Percentiles rank a stretch among this genome's conserved stretches.
phyloP scores from a whole-genome alignment of 1,284 basidiomycete genomes.

The Ganoderma leucocontextum region DNA sequence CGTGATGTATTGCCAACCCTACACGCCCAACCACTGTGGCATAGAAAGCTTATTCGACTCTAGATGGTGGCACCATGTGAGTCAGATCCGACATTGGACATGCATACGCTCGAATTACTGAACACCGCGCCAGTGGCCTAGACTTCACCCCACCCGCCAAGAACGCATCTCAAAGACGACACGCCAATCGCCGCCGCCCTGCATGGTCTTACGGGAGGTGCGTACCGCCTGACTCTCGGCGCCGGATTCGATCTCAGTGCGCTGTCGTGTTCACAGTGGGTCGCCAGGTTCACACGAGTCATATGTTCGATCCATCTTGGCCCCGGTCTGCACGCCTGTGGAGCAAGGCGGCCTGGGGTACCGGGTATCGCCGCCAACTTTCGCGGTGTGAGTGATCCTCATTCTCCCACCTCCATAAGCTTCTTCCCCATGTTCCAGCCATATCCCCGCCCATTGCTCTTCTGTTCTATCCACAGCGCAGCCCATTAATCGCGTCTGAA shows the following conservation, averaged over 20 bases:
- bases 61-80: slow-evolving; percentile 78
- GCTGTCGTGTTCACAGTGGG: slow-evolving; percentile 21
- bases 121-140: slow-evolving; percentile 60
- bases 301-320: slow-evolving; percentile 85
- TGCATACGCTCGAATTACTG: slow-evolving; percentile 4
- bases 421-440: no score
- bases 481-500: no score
- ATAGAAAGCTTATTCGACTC: slow-evolving; percentile 64
- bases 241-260: slow-evolving; percentile 11
- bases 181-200: slow-evolving; percentile 85
- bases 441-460: no score
- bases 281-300: slow-evolving; percentile 83
- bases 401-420: no score
- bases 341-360: no score
- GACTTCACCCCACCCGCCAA: slow-evolving; percentile 71
- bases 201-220: slow-evolving; percentile 90
- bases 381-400: no score
- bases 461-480: no score
- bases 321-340: no score
- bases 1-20: slow-evolving; percentile 14
- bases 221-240: slow-evolving; percentile 26
- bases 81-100: slow-evolving; percentile 35
- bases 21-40: slow-evolving; percentile 13
- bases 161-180: slow-evolving; percentile 61
- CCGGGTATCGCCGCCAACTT: no score